phyloP scores from a whole-genome alignment of 192 early-diverging fungal species.

The Mortierella alpina region DNA sequence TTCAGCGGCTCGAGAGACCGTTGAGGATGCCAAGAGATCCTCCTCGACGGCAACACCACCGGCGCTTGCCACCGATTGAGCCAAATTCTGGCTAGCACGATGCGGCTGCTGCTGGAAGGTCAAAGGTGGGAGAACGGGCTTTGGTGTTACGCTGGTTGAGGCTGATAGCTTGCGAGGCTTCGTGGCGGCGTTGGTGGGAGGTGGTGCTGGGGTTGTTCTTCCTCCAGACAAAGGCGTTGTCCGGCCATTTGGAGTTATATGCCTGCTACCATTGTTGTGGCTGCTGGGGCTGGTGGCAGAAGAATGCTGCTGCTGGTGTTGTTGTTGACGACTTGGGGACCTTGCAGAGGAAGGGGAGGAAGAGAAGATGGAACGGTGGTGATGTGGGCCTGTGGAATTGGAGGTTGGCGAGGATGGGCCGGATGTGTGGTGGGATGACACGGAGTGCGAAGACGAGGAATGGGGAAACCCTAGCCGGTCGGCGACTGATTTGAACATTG shows the following conservation, averaged over 20 bases:
- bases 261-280: not conserved
- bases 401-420: conserved; percentile 9
- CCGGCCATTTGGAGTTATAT: not conserved
- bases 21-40: not conserved
- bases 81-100: not conserved
- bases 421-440: conserved; percentile 23
- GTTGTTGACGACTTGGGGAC: conserved; percentile 35
- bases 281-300: not conserved
- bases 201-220: not conserved
- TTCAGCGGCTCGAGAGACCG: conserved; percentile 27
- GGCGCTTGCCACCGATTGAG: conserved; percentile 12
- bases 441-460: conserved; percentile 19
- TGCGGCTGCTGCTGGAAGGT: conserved; percentile 17
- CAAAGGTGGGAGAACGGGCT: conserved; percentile 39
- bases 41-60: not conserved
- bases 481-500: conserved; percentile 51
- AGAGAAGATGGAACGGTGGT: conserved; percentile 12
- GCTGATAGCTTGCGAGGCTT: not conserved
- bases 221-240: conserved; percentile 1
- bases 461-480: conserved; percentile 47
- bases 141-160: conserved; percentile 10
- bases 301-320: conserved; percentile 6
- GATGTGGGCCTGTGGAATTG: conserved; percentile 1
- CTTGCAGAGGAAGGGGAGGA: conserved; percentile 10
- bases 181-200: not conserved